These are phyloP conservation scores for Phaeosphaeria sp. DNA, from an alignment of 2,329 filamentous ascomycete species.

Conservation along the genomic window DNA sequence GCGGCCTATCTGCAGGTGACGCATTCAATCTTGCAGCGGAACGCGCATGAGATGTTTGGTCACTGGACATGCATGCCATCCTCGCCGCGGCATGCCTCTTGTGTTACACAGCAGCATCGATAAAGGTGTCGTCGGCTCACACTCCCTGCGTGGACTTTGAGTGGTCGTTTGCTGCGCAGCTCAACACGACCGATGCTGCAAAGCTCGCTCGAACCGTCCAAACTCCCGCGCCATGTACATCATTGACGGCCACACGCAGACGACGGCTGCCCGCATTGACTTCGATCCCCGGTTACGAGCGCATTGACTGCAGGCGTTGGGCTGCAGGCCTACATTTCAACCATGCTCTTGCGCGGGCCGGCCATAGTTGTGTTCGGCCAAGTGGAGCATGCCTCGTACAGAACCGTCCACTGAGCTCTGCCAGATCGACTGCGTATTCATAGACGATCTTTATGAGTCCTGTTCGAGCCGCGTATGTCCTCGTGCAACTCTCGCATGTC, in stretches of 20 bases:
- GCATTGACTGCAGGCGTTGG: slow-evolving; percentile 11
- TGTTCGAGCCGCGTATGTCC: slow-evolving; percentile 10
- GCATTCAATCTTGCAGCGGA: slow-evolving; percentile 48
- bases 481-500: slow-evolving; percentile 11
- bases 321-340: slow-evolving; percentile 15
- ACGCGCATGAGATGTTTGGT: slow-evolving; percentile 44
- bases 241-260: slow-evolving; percentile 28
- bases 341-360: slow-evolving; percentile 25
- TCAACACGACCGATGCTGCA: slow-evolving; percentile 40
- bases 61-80: slow-evolving; percentile 42
- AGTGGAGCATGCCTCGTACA: slow-evolving; percentile 22
- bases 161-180: slow-evolving; percentile 28
- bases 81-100: slow-evolving; percentile 27
- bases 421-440: slow-evolving; percentile 10
- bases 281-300: slow-evolving; percentile 37
- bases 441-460: slow-evolving; percentile 14
- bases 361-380: slow-evolving; percentile 33
- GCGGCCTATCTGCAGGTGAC: slow-evolving; percentile 11
- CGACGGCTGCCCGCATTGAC: slow-evolving; percentile 32
- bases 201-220: slow-evolving; percentile 37
- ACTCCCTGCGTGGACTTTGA: slow-evolving; percentile 20
- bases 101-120: slow-evolving; percentile 44
- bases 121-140: slow-evolving; percentile 31
- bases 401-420: slow-evolving; percentile 22
- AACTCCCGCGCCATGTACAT: slow-evolving; percentile 39